Percentiles rank a stretch among this genome's conserved stretches.
Conservation (phyloP, 306 rosid species). For the Betula pendula region DNA sequence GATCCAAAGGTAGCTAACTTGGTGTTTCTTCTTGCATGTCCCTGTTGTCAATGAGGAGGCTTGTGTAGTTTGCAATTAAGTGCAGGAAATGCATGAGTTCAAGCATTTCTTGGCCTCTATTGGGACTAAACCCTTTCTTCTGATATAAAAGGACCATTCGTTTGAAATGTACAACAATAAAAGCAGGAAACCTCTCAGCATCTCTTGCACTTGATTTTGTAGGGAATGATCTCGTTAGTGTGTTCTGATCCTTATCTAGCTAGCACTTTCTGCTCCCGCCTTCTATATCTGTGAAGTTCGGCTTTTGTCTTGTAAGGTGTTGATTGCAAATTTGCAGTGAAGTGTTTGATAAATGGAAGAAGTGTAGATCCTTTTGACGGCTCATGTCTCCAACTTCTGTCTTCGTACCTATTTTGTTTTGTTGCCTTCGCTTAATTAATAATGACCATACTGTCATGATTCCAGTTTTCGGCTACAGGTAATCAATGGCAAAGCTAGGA, state of each 20-base stretch:
- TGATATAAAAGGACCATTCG: constrained; percentile 18
- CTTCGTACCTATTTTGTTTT: background rate
- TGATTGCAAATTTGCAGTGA: constrained; percentile 2
- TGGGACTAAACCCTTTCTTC: constrained; percentile 31
- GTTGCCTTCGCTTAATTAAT: background rate
- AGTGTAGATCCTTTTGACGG: background rate
- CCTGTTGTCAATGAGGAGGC: constrained; percentile 12
- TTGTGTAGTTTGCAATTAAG: constrained; percentile 21
- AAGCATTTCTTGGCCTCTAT: constrained; percentile 11
- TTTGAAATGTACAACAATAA: constrained; percentile 21
- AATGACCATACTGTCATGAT: background rate
- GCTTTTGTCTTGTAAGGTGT: background rate
- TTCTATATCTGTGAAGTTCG: constrained; percentile 2
- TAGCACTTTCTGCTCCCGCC: background rate
- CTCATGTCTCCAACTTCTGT: background rate
- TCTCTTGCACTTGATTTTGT: constrained; percentile 20
- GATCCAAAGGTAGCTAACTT: constrained; percentile 30
- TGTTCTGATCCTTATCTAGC: background rate
- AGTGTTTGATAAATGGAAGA: constrained; percentile 12
- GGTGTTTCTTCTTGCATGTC: background rate
- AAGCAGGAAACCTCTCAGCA: constrained; percentile 29
- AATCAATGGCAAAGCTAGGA: background rate
- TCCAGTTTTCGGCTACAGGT: background rate
- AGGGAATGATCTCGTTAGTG: constrained; percentile 12
- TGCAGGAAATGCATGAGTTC: constrained; percentile 25